Evolutionary conservation across 306 rosid species (phyloP).

Genomic region (Boehmeria nivea): DNA sequence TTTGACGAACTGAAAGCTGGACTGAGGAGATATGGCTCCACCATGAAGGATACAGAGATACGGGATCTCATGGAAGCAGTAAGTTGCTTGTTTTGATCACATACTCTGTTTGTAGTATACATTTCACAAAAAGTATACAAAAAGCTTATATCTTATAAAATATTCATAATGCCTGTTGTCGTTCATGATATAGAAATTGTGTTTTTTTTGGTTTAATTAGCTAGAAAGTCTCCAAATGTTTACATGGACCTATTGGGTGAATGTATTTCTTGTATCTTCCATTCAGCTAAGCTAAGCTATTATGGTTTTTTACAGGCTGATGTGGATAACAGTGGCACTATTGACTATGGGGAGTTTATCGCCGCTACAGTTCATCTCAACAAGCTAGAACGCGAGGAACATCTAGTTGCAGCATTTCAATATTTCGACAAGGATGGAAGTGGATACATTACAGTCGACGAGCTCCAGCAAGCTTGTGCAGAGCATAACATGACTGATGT

Average conservation of each 20-base stretch:
- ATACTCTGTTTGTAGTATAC: too few species aligned
- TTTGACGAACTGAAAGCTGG: constrained; percentile 98
- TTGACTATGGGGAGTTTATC: constrained; percentile 92
- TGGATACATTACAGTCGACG: constrained; percentile 95
- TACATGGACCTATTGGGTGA: too few species aligned
- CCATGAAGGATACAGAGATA: constrained; percentile 84
- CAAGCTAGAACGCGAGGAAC: constrained; percentile 96
- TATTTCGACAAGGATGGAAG: constrained; percentile 93
- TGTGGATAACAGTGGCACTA: constrained; percentile 92
- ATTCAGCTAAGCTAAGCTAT: constrained; percentile 28
- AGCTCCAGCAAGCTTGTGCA: constrained; percentile 89
- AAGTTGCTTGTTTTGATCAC: constrained; percentile 20
- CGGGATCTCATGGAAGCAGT: constrained; percentile 98
- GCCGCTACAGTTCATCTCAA: constrained; percentile 97
- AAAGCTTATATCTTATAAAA: too few species aligned
- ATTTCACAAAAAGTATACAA: too few species aligned
- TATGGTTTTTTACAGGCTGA: constrained; percentile 69
- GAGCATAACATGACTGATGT: constrained; percentile 87
- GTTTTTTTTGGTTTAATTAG: too few species aligned
- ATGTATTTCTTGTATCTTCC: too few species aligned
- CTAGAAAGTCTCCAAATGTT: too few species aligned
- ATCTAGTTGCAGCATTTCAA: constrained; percentile 83
- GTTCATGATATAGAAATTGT: too few species aligned
- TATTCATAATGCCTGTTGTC: too few species aligned
- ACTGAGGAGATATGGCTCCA: constrained; percentile 88